Conservation (phyloP, 495 filamentous ascomycete genomes). For the Lepraria neglecta region DNA sequence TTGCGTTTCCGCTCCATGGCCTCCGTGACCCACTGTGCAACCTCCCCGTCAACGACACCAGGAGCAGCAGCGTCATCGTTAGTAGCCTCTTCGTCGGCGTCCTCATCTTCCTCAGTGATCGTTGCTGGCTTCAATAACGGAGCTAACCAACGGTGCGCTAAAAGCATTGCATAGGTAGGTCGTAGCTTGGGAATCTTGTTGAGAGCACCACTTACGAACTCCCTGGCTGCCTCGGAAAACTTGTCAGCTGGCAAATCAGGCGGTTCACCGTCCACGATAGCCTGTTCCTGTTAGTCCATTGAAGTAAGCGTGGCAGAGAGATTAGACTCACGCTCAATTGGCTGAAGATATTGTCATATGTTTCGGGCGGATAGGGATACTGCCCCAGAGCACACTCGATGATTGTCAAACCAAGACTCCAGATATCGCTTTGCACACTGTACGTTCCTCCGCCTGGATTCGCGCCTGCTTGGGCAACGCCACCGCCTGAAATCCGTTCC, state of each 20-base stretch:
- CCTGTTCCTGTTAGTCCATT: slow-evolving; percentile 47
- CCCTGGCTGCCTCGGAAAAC: slow-evolving; percentile 72
- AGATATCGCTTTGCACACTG: slow-evolving; percentile 96
- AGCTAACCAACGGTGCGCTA: slow-evolving; percentile 83
- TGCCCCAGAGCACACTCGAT: slow-evolving; percentile 94
- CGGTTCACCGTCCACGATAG: slow-evolving; percentile 93
- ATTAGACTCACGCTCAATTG: slow-evolving; percentile 78
- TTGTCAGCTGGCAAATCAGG: slow-evolving; percentile 71
- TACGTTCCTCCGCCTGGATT: slow-evolving; percentile 75
- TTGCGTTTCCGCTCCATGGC: slow-evolving; percentile 57
- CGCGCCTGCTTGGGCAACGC: slow-evolving; percentile 68
- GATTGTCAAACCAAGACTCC: slow-evolving; percentile 89
- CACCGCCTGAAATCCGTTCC: slow-evolving; percentile 84
- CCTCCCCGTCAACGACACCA: slow-evolving; percentile 63
- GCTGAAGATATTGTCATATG: slow-evolving; percentile 97
- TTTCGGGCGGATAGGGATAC: slow-evolving; percentile 97
- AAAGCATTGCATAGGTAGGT: slow-evolving; percentile 80
- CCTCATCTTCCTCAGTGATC: slow-evolving; percentile 69
- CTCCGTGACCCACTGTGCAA: slow-evolving; percentile 75
- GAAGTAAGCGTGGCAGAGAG: not conserved
- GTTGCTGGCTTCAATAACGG: slow-evolving; percentile 74
- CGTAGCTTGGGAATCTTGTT: slow-evolving; percentile 88
- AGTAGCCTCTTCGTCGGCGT: slow-evolving; percentile 35
- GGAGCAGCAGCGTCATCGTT: slow-evolving; percentile 39
- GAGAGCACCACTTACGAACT: slow-evolving; percentile 84